These are phyloP conservation scores for Fusarium tupiense DNA, from an alignment of 2,329 filamentous ascomycete species.

Conservation along the genomic window DNA sequence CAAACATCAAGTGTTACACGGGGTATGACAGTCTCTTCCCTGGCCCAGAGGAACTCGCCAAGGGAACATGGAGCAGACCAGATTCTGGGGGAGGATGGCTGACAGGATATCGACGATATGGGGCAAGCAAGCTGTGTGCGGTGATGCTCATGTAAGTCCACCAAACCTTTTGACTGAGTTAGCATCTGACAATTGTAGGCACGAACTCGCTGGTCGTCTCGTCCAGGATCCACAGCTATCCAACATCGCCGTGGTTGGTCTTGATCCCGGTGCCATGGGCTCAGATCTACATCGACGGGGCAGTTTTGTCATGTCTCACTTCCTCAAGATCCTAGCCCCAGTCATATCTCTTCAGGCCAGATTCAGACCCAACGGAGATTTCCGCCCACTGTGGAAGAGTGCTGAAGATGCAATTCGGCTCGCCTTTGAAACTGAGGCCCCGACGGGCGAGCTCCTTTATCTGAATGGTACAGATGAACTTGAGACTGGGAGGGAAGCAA, in stretches of 20 bases:
- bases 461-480: constrained; percentile 47
- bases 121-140: constrained; percentile 51
- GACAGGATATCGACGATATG: constrained; percentile 50
- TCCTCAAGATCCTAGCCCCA: constrained; percentile 41
- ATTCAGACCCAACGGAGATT: constrained; percentile 44
- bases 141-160: constrained; percentile 49
- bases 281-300: constrained; percentile 46
- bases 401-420: constrained; percentile 47
- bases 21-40: constrained; percentile 43
- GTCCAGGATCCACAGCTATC: constrained; percentile 47
- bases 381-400: constrained; percentile 47
- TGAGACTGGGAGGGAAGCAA: constrained; percentile 44
- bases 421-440: constrained; percentile 43
- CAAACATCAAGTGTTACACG: constrained; percentile 36
- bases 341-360: constrained; percentile 36
- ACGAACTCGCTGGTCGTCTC: constrained; percentile 50
- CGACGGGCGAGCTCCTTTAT: constrained; percentile 46
- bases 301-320: constrained; percentile 36
- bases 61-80: constrained; percentile 48
- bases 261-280: constrained; percentile 53
- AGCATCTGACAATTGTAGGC: constrained; percentile 35
- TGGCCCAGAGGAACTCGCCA: constrained; percentile 46
- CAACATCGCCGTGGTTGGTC: constrained; percentile 49
- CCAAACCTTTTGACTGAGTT: not conserved
- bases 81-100: constrained; percentile 43